Percentiles rank a stretch among this genome's conserved stretches.
Conservation (phyloP, 768 basidiomycete genomes). For the Calocybe indica region DNA sequence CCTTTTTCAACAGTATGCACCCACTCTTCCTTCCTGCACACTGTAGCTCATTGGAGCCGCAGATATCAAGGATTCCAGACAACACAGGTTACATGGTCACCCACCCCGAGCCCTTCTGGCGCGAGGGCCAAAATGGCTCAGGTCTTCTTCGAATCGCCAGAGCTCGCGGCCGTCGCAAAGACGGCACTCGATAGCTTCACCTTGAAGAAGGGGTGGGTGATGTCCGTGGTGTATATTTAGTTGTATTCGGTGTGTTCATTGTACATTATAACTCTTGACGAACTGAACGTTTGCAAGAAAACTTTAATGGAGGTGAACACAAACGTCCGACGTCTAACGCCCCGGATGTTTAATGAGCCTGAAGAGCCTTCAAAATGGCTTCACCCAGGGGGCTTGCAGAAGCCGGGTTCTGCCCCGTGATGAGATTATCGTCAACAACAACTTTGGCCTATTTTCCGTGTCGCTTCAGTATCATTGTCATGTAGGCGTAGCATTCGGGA, state of each 20-base stretch:
- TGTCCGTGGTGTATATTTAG: slow-evolving; percentile 70
- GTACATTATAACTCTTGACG: slow-evolving; percentile 4
- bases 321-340: too few species aligned
- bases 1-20: slow-evolving; percentile 84
- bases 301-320: slow-evolving; percentile 2
- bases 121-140: slow-evolving; percentile 75
- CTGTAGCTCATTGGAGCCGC: slow-evolving; percentile 6
- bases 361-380: slow-evolving; percentile 48
- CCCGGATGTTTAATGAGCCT: not conserved
- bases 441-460: slow-evolving; percentile 33
- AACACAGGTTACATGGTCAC: slow-evolving; percentile 64
- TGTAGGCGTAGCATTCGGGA: slow-evolving; percentile 9
- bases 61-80: slow-evolving; percentile 84
- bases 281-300: not conserved
- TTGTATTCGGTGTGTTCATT: slow-evolving; percentile 3
- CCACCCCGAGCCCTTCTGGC: slow-evolving; percentile 59
- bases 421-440: slow-evolving; percentile 50
- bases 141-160: slow-evolving; percentile 69
- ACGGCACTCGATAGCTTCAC: slow-evolving; percentile 81
- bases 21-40: slow-evolving; percentile 3
- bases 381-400: slow-evolving; percentile 53
- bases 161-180: slow-evolving; percentile 72
- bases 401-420: slow-evolving; percentile 74
- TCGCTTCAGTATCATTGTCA: not conserved
- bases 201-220: slow-evolving; percentile 81